Base-by-base conservation (phyloP, 495 filamentous ascomycete genomes). In the Tetracladium marchalianum region DNA sequence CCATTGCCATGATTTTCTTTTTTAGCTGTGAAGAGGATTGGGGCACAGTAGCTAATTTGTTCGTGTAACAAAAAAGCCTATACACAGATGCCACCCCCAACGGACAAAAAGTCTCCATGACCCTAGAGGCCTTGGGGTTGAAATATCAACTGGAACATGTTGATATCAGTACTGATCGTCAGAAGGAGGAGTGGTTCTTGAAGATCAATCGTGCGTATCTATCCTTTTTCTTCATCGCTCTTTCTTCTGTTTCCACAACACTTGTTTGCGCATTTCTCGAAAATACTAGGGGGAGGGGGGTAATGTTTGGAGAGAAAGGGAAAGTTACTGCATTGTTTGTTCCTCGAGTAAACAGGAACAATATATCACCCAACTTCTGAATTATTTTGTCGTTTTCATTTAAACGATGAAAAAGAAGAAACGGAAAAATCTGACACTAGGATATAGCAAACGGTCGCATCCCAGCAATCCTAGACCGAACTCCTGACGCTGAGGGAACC, bases 121-220 rank as follows among this genome's bases (percentile, higher is more conserved):
- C 84, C 0, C 68, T 95, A n/a, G 87, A 95, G 65, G 90, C 94
- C 67, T 71, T 93, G 0, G 78, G 78, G 2, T 52, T 86, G n/a
- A 69, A 76, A 41, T 90, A 87, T 51, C 71, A 76, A 55, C 68
- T 77, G 31, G 73, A 80, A 46, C 74, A 73, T 31, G 77, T 95
- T 51, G 72, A 82, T 22, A 70, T 95, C 39, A 60, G 58, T 51
- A 84, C 82, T 56, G 82, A 86, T 52, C 67, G 59, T 5, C 89
- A 95, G 57, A 95, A 90, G 55, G 70, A 71, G 44, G 71, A 67
- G 0, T 92, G 85, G 85, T 95, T 88, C 69, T 74, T 94, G 37
- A 79, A 77, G 35, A 90, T 95, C 62, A 95, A 94, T 66, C 89
- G 50, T 53, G 19, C 4, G 50, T 38, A 8, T 12, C 17, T n/a